phyloP scores from a whole-genome alignment of 2,329 filamentous ascomycete species.

The Paramyrothecium sp. region DNA sequence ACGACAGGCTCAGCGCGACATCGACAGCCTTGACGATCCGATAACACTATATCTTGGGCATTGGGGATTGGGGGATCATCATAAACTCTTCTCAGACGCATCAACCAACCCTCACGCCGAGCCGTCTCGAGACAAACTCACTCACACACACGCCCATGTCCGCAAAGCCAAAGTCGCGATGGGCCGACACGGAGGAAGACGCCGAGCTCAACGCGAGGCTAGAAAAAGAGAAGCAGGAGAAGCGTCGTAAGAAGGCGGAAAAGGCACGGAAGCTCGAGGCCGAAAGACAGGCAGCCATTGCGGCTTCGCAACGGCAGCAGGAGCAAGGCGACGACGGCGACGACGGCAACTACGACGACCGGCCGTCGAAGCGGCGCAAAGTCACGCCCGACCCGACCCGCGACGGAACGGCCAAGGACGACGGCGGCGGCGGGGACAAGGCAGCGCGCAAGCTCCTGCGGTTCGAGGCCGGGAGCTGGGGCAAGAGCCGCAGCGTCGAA shows the following conservation, averaged over 20 bases:
- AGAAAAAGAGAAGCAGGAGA: conserved; percentile 84
- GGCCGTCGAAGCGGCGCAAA: conserved; percentile 62
- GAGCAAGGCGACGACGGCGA: conserved; percentile 14
- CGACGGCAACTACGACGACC: conserved; percentile 31
- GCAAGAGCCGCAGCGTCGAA: conserved; percentile 72
- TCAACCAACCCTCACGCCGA: too few relatives aligned
- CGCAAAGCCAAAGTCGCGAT: conserved; percentile 69
- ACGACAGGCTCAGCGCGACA: too few relatives aligned
- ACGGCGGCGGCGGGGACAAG: conserved; percentile 23
- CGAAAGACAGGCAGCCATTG: conserved; percentile 28
- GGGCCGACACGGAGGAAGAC: conserved; percentile 84
- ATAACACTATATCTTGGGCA: too few relatives aligned
- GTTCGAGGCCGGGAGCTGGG: conserved; percentile 69
- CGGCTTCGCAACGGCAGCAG: conserved; percentile 24
- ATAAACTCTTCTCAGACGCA: too few relatives aligned
- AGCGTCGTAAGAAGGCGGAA: conserved; percentile 79
- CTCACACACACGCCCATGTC: conserved; percentile 47
- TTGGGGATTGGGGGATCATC: too few relatives aligned
- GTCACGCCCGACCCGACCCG: conserved; percentile 45
- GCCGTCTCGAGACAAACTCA: too few relatives aligned
- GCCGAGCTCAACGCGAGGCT: conserved; percentile 68
- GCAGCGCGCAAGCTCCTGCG: conserved; percentile 59
- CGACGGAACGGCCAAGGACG: conserved; percentile 15
- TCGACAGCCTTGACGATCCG: too few relatives aligned
- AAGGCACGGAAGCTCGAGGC: conserved; percentile 70